Percentiles rank a stretch among this genome's conserved stretches.
Conservation (phyloP, 495 filamentous ascomycete species). For the Letharia lupina region DNA sequence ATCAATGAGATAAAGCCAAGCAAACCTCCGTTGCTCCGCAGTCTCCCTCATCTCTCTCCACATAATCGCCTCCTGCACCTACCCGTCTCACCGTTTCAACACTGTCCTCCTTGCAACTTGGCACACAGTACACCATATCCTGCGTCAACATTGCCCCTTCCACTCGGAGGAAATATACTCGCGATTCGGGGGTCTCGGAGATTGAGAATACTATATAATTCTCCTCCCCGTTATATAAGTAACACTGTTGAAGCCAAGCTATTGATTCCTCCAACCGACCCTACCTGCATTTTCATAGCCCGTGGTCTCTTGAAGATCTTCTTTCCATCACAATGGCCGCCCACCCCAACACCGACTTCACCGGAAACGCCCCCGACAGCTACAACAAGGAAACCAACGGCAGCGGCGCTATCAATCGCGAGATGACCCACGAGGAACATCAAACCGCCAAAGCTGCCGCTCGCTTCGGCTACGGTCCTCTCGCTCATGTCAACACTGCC, state of each 20-base stretch:
- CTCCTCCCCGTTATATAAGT: not conserved
- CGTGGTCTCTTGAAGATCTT: constrained; percentile 7
- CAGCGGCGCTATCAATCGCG: constrained; percentile 6
- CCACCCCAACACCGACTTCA: constrained; percentile 20
- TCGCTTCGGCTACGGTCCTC: constrained; percentile 53
- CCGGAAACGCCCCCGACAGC: constrained; percentile 12
- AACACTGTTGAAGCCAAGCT: not conserved
- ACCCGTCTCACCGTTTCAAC: not conserved
- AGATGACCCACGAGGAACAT: constrained; percentile 43
- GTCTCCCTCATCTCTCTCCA: not conserved
- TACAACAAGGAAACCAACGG: constrained; percentile 19
- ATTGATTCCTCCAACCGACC: not conserved
- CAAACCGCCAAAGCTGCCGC: constrained; percentile 39
- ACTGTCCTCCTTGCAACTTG: not conserved
- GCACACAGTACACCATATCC: not conserved
- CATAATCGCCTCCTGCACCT: too few relatives aligned
- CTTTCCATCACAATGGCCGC: constrained; percentile 15
- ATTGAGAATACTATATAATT: not conserved
- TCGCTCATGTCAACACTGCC: constrained; percentile 58
- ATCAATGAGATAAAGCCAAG: not conserved
- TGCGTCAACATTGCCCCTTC: not conserved
- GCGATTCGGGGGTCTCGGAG: not conserved
- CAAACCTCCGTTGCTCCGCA: not conserved
- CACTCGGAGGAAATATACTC: not conserved
- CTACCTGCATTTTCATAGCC: not conserved